Conservation (phyloP, 768 basidiomycete species). For the Piloderma croceum region DNA sequence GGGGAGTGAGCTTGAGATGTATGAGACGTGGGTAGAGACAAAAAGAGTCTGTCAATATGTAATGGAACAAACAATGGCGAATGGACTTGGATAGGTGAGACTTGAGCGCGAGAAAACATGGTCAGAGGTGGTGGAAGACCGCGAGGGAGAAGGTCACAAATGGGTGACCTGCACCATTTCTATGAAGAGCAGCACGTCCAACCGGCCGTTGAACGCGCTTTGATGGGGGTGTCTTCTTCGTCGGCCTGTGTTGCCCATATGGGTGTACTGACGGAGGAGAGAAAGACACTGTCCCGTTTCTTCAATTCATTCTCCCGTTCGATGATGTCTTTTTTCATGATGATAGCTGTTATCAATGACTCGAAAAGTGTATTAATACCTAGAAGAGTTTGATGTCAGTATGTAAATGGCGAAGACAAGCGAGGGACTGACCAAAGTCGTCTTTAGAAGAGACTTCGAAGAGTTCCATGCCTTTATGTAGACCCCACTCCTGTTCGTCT, state of each 20-base stretch:
- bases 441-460: conserved; percentile 93
- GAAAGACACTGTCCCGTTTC: conserved; percentile 79
- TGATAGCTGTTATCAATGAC: conserved; percentile 74
- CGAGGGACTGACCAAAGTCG: conserved; percentile 53
- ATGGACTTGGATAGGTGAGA: conserved; percentile 8
- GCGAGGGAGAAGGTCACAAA: conserved; percentile 12
- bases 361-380: conserved; percentile 80
- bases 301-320: conserved; percentile 76
- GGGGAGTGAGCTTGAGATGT: conserved; percentile 4
- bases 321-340: conserved; percentile 69
- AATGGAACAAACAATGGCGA: conserved; percentile 1
- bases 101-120: conserved; percentile 8
- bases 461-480: conserved; percentile 78
- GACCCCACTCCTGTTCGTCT: conserved; percentile 59
- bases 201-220: conserved; percentile 37
- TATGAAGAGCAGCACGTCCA: conserved; percentile 78
- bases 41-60: conserved; percentile 18
- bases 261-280: conserved; percentile 57
- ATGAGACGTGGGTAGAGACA: conserved; percentile 14
- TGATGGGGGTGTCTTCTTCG: conserved; percentile 66
- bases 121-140: conserved; percentile 13
- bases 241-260: conserved; percentile 78
- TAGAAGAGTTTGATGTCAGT: conserved; percentile 24
- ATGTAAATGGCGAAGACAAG: conserved; percentile 4
- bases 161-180: conserved; percentile 9